phyloP scores from a whole-genome alignment of 2,329 filamentous ascomycete species.

The Fusarium nanum region DNA sequence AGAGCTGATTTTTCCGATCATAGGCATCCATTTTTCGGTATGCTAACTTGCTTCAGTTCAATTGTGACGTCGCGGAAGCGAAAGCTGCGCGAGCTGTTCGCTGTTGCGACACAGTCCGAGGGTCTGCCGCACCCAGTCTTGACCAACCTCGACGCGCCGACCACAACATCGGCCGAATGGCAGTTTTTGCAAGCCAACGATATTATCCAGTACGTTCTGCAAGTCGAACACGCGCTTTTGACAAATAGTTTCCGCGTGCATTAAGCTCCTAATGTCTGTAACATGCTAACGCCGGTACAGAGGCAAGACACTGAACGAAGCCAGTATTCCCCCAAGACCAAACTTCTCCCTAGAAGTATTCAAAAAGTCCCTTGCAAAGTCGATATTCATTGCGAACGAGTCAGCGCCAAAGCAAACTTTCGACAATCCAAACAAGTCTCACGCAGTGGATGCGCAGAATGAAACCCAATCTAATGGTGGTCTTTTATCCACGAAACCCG shows the following conservation, averaged over 20 bases:
- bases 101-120: constrained; percentile 77
- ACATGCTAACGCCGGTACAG: constrained; percentile 46
- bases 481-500: constrained; percentile 17
- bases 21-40: constrained; percentile 56
- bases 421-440: constrained; percentile 24
- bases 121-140: constrained; percentile 69
- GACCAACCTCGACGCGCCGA: constrained; percentile 67
- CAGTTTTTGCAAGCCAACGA: constrained; percentile 68
- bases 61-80: constrained; percentile 88
- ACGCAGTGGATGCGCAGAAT: constrained; percentile 17
- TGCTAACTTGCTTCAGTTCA: constrained; percentile 67
- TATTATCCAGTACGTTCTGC: constrained; percentile 67
- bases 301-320: constrained; percentile 61
- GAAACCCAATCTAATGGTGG: constrained; percentile 24
- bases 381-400: constrained; percentile 39
- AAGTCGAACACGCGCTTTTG: constrained; percentile 33
- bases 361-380: constrained; percentile 53
- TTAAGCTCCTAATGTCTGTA: constrained; percentile 20
- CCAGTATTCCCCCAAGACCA: constrained; percentile 63
- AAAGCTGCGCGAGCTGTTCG: constrained; percentile 89
- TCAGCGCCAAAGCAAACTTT: constrained; percentile 15
- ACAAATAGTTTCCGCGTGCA: constrained; percentile 32
- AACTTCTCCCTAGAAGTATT: constrained; percentile 58
- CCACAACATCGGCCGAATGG: constrained; percentile 63
- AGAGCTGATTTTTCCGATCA: constrained; percentile 63